phyloP scores from a whole-genome alignment of 225 moss, liverwort and hornwort species.

The Polytrichum commune region DNA sequence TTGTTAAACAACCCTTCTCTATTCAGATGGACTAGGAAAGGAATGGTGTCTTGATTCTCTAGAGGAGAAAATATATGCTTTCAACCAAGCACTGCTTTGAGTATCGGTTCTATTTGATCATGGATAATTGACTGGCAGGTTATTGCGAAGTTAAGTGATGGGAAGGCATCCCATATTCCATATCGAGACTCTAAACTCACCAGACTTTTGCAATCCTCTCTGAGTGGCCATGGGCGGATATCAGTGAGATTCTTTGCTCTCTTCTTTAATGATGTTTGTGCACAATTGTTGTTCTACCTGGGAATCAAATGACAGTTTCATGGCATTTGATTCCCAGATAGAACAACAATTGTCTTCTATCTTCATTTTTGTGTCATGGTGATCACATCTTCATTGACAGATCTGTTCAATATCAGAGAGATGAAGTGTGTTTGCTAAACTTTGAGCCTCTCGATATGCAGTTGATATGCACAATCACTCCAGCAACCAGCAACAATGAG shows the following conservation, averaged over 20 bases:
- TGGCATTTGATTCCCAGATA: conserved; percentile 47
- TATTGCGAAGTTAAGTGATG: conserved; percentile 93
- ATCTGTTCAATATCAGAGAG: no score
- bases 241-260: conserved; percentile 77
- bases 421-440: no score
- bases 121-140: conserved; percentile 48
- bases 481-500: conserved; percentile 97
- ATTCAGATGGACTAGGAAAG: no score
- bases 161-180: conserved; percentile 92
- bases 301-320: no score
- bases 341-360: no score
- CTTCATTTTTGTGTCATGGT: no score
- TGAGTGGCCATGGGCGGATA: conserved; percentile 95
- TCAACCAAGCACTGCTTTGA: no score
- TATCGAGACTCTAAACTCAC: conserved; percentile 97
- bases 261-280: conserved; percentile 68
- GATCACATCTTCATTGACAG: no score
- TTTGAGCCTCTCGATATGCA: conserved; percentile 15
- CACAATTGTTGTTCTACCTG: no score
- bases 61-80: no score
- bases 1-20: no score
- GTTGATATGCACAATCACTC: conserved; percentile 97
- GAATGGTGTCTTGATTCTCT: no score
- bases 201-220: conserved; percentile 87
- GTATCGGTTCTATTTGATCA: background rate